These are phyloP conservation scores for Arthrobotrys sinensis DNA, from an alignment of 2,329 filamentous ascomycete genomes.

Conservation along the genomic window DNA sequence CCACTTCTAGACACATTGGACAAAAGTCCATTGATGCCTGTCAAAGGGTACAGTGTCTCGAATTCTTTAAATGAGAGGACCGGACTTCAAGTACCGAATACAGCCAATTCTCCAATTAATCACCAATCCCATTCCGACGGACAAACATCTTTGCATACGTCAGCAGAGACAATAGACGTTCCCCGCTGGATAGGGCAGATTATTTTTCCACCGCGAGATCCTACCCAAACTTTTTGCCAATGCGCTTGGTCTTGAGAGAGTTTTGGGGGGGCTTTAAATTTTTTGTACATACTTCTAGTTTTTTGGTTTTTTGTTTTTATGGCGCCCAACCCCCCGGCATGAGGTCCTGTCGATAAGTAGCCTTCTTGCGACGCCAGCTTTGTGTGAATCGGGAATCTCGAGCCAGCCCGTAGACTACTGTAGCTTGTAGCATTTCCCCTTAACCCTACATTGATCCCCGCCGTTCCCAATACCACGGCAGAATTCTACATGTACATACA, in stretches of 20 bases:
- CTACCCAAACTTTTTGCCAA: slow-evolving; percentile 14
- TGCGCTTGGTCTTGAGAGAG: not conserved
- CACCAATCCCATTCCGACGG: slow-evolving; percentile 24
- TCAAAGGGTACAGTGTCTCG: slow-evolving; percentile 17
- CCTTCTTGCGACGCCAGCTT: slow-evolving; percentile 39
- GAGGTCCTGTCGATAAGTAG: not conserved
- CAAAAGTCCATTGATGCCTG: not conserved
- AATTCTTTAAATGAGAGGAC: slow-evolving; percentile 24
- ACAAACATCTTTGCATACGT: slow-evolving; percentile 39
- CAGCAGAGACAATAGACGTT: slow-evolving; percentile 38
- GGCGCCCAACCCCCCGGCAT: slow-evolving; percentile 4
- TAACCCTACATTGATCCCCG: not conserved
- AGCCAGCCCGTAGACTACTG: slow-evolving; percentile 31
- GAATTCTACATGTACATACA: slow-evolving; percentile 1
- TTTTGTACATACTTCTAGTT: not conserved
- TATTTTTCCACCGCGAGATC: not conserved
- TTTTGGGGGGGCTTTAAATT: not conserved
- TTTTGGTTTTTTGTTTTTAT: slow-evolving; percentile 4
- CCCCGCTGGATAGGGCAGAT: not conserved
- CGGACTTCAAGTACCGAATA: slow-evolving; percentile 2
- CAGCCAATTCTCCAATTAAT: slow-evolving; percentile 1
- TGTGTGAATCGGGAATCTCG: slow-evolving; percentile 30
- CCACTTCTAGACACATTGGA: not conserved
- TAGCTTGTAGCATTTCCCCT: not conserved
- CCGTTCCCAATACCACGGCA: slow-evolving; percentile 27